Evolutionary conservation across 176 grass and related monocot genomes (phyloP).

Genomic region (Lolium multiflorum): DNA sequence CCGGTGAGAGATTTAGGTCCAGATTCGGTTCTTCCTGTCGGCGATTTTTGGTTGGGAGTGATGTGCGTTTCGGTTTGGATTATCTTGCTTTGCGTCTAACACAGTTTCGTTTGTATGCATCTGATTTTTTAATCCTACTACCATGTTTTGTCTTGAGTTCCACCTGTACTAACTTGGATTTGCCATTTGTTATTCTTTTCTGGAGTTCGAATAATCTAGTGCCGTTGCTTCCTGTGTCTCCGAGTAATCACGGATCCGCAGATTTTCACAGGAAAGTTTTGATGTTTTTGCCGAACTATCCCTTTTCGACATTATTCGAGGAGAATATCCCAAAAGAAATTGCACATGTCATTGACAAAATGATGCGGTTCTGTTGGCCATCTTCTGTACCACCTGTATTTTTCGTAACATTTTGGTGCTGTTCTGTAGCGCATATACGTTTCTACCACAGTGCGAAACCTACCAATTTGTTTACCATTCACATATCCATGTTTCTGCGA

Average conservation of each 20-base stretch:
- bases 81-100: background rate
- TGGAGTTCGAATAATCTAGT: background rate
- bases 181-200: constrained; percentile 37
- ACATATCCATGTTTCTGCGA: background rate
- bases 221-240: background rate
- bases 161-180: constrained; percentile 20
- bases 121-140: background rate
- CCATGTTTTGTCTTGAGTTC: constrained; percentile 37
- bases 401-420: background rate
- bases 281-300: background rate
- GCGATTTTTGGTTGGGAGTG: constrained; percentile 35
- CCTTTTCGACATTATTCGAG: background rate
- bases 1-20: constrained; percentile 36
- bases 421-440: background rate
- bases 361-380: constrained; percentile 1
- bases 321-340: constrained; percentile 12
- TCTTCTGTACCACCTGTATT: background rate
- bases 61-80: constrained; percentile 39
- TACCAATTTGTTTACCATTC: background rate
- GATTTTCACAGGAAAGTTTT: background rate
- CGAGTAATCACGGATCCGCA: background rate
- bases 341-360: constrained; percentile 22
- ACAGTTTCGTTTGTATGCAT: constrained; percentile 41
- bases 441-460: background rate
- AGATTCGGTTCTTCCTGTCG: constrained; percentile 31